Base-by-base conservation (phyloP, 805 yeast species). In the Candida ulmi region DNA sequence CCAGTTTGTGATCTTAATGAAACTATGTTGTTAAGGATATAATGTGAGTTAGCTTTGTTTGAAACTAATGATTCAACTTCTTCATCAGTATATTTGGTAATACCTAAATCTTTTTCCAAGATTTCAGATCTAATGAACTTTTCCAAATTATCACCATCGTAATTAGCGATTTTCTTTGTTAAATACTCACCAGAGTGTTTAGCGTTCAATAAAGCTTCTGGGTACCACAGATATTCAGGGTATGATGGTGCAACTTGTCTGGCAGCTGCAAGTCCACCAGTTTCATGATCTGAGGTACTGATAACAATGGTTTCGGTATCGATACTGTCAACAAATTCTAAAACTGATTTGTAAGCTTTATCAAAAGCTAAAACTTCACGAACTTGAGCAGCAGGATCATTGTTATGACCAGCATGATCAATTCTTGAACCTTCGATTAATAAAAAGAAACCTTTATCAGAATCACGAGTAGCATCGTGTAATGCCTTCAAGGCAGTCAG, bases 381-480 rank as follows among this genome's bases (percentile, higher is more conserved):
- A 6, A 86, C 95, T 65, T 88, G 96, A 8, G 96, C 95, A 7
- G 91, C 91, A 11, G 97, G 91, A 59, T 90, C 97, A 56, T 90
- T 88, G 52, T 75, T 80, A 63, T 90, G 97, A 33, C 96, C 96
- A 6, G 95, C 96, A 57, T 88, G 96, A 63, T 90, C 97, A 53
- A 90, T 88, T 60, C 96, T 74, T 6, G 95, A 85, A 16, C 96
- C 96, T 67, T 90, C 96, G 38, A 90, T 77, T 60, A 90, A 59
- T 42, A 90, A 61, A 66, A 90, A 88, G 61, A 90, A 88, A 0
- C 97, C 97, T 48, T 83, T 63, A 16, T 87, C 93, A 2, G 85
- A 74, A 48, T 86, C 72, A 46, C 72, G 63, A 1, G 95, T 74
- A 17, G 90, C 90, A 41, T 74, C 66, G 2, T 73, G 64, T 47